phyloP scores from a whole-genome alignment of 345 rosid genomes.

The Acer negundo region DNA sequence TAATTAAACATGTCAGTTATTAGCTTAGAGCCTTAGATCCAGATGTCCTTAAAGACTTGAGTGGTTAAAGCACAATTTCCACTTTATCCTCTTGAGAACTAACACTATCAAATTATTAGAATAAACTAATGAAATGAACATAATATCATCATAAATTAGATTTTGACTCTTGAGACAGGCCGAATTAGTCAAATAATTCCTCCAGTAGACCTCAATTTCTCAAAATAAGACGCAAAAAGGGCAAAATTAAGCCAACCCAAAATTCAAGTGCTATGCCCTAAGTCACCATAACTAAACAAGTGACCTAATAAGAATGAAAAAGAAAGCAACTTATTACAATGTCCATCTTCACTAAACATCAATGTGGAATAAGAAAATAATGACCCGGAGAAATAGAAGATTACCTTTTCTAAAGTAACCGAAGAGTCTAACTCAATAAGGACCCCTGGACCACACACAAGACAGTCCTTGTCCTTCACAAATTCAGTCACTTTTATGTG shows the following conservation, averaged over 20 bases:
- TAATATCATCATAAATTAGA: neutral
- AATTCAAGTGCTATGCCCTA: neutral
- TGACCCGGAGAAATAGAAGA: slow-evolving; percentile 13
- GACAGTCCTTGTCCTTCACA: slow-evolving; percentile 81
- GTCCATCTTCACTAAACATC: neutral
- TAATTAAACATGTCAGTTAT: neutral
- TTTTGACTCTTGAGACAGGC: neutral
- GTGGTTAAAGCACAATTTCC: neutral
- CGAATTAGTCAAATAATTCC: neutral
- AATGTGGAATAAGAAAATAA: neutral
- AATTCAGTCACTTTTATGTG: slow-evolving; percentile 85
- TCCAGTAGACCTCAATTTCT: neutral
- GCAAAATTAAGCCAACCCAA: neutral
- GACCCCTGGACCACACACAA: slow-evolving; percentile 95
- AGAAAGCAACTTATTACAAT: neutral
- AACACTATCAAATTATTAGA: neutral
- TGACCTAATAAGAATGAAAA: neutral
- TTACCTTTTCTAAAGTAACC: slow-evolving; percentile 78
- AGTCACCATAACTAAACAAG: slow-evolving; percentile 1
- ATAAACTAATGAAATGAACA: neutral
- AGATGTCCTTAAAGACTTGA: neutral
- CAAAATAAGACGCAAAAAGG: neutral
- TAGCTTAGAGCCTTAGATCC: neutral
- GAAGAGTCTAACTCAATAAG: slow-evolving; percentile 76
- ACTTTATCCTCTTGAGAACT: neutral